These are phyloP conservation scores for Arthromyces matolae DNA, from an alignment of 768 basidiomycete species.

Conservation along the genomic window DNA sequence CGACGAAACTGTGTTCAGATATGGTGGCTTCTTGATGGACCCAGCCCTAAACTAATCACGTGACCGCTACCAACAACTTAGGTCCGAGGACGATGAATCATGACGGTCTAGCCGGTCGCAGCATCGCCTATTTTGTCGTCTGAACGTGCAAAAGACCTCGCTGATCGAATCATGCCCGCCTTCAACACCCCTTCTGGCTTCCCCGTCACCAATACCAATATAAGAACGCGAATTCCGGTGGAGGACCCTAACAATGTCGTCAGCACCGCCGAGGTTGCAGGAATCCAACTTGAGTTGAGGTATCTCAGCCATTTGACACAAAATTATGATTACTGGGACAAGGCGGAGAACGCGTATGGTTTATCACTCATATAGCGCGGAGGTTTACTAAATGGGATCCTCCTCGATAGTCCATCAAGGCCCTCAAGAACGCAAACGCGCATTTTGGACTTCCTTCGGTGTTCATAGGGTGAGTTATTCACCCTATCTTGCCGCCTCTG, in stretches of 20 bases:
- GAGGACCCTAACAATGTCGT: slow-evolving; percentile 61
- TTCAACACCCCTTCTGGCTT: slow-evolving; percentile 84
- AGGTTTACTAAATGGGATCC: background rate
- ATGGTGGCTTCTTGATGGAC: too few relatives aligned
- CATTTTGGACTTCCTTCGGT: slow-evolving; percentile 78
- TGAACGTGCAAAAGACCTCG: slow-evolving; percentile 79
- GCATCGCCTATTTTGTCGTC: too few relatives aligned
- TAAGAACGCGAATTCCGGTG: slow-evolving; percentile 56
- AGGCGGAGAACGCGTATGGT: slow-evolving; percentile 59
- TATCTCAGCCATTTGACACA: slow-evolving; percentile 79
- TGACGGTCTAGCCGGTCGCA: too few relatives aligned
- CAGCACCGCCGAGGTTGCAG: slow-evolving; percentile 82
- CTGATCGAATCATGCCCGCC: slow-evolving; percentile 73
- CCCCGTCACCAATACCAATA: slow-evolving; percentile 74
- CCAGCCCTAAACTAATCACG: too few relatives aligned
- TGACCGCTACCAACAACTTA: too few relatives aligned
- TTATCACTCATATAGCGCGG: background rate
- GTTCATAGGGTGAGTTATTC: slow-evolving; percentile 61
- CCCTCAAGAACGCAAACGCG: slow-evolving; percentile 57
- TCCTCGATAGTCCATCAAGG: slow-evolving; percentile 55
- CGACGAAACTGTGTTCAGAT: too few relatives aligned
- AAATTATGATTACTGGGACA: slow-evolving; percentile 79
- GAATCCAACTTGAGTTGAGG: slow-evolving; percentile 85
- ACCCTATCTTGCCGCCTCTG: background rate
- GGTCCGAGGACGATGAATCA: too few relatives aligned